Evolutionary conservation across 306 rosid species (phyloP).

Genomic region (Urtica urens): DNA sequence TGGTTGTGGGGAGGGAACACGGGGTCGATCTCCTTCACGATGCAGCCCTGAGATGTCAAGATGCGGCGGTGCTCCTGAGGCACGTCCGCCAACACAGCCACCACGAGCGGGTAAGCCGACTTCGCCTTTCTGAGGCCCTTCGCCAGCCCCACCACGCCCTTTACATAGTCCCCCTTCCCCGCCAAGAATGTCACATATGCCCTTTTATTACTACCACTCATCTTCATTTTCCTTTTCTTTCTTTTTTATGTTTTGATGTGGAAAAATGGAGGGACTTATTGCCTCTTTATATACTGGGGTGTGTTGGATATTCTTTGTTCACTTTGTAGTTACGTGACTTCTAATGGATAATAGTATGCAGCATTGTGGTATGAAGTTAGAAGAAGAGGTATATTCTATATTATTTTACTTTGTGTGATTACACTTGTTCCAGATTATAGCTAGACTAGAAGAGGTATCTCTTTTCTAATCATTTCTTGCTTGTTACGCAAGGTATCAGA

Average conservation of each 20-base stretch:
- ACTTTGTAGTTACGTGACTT: too few relatives aligned
- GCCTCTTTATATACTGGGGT: too few relatives aligned
- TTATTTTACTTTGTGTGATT: too few relatives aligned
- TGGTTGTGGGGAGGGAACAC: conserved; percentile 29
- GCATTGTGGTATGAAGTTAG: too few relatives aligned
- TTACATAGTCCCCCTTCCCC: conserved; percentile 40
- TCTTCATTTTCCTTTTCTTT: too few relatives aligned
- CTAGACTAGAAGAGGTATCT: background rate
- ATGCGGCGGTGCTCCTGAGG: conserved; percentile 39
- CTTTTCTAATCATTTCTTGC: background rate
- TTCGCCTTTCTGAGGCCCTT: conserved; percentile 38
- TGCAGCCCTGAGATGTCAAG: conserved; percentile 34
- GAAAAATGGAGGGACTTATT: background rate
- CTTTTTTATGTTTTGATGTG: background rate
- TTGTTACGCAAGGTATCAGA: background rate
- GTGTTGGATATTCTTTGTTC: too few relatives aligned
- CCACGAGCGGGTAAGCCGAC: conserved; percentile 33
- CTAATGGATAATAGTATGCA: too few relatives aligned
- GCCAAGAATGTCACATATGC: conserved; percentile 47
- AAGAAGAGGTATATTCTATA: too few relatives aligned
- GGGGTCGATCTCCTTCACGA: conserved; percentile 34
- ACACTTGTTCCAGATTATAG: too few relatives aligned
- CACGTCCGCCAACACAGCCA: conserved; percentile 39
- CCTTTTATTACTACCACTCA: conserved; percentile 11
- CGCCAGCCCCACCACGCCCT: conserved; percentile 48